phyloP scores from a whole-genome alignment of 768 basidiomycete genomes.

The Lepiota venenata region DNA sequence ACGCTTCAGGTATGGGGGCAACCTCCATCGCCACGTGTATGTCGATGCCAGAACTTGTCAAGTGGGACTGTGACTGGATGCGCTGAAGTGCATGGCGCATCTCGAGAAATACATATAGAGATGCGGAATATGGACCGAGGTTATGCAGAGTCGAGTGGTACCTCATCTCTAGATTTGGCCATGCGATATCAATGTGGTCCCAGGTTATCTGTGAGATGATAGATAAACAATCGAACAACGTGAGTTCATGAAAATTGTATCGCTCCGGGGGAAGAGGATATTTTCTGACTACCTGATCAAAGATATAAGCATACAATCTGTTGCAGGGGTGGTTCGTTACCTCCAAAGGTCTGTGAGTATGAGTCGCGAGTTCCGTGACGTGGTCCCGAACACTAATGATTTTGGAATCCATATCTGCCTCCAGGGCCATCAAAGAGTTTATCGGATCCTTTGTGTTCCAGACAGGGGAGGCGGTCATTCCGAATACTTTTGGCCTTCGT shows the following conservation, averaged over 20 bases:
- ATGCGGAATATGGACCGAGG: conserved; percentile 74
- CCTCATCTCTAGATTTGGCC: conserved; percentile 57
- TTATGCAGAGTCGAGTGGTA: conserved; percentile 58
- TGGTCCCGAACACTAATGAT: conserved; percentile 75
- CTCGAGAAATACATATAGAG: conserved; percentile 65
- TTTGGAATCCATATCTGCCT: conserved; percentile 69
- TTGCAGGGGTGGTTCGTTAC: conserved; percentile 28
- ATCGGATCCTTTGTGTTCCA: conserved; percentile 73
- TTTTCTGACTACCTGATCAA: conserved; percentile 49
- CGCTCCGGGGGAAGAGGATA: conserved; percentile 49
- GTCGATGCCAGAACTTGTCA: conserved; percentile 4
- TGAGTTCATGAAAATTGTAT: conserved; percentile 56
- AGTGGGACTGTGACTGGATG: not conserved
- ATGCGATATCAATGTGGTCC: conserved; percentile 52
- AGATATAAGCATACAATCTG: not conserved
- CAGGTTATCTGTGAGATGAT: conserved; percentile 39
- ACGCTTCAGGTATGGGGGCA: conserved; percentile 12
- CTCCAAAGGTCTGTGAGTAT: conserved; percentile 67
- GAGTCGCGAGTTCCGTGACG: conserved; percentile 55
- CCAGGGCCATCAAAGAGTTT: conserved; percentile 59
- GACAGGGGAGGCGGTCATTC: conserved; percentile 90
- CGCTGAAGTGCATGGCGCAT: conserved; percentile 43
- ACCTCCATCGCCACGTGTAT: conserved; percentile 18
- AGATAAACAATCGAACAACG: conserved; percentile 32
- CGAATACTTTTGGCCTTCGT: conserved; percentile 79